Conservation (phyloP, 1,284 basidiomycete genomes). For the Tylopilus sp. region DNA sequence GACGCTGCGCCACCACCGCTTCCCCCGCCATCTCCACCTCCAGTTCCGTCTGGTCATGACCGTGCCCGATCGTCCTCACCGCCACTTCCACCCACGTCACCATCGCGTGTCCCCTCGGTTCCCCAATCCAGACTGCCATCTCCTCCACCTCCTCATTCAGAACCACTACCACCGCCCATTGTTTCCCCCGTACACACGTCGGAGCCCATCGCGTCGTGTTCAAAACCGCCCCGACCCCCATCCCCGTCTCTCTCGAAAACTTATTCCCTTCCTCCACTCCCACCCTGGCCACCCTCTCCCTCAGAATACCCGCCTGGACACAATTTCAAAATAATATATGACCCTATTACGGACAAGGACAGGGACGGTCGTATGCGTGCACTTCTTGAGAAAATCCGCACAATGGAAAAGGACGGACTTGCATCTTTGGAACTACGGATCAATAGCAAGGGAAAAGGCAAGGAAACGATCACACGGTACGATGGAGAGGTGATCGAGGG, state of each 20-base stretch:
- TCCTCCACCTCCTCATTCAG: conserved; percentile 24
- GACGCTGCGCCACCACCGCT: conserved; percentile 14
- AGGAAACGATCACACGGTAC: conserved; percentile 52
- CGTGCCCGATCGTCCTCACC: conserved; percentile 25
- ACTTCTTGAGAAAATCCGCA: conserved; percentile 51
- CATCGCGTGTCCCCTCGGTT: conserved; percentile 3
- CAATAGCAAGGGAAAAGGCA: conserved; percentile 58
- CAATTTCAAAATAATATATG: conserved; percentile 59
- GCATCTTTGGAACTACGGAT: conserved; percentile 40
- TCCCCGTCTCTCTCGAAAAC: conserved; percentile 22
- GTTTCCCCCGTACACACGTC: conserved; percentile 22
- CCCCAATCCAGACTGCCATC: conserved; percentile 18
- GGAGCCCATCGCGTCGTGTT: conserved; percentile 30
- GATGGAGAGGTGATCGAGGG: conserved; percentile 53
- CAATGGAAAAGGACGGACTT: conserved; percentile 33
- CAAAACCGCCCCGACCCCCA: conserved; percentile 17
- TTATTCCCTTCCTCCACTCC: conserved; percentile 39
- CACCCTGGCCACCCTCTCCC: conserved; percentile 44
- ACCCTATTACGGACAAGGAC: conserved; percentile 51
- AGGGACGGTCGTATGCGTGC: conserved; percentile 42
- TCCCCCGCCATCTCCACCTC: conserved; percentile 15
- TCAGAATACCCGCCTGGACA: conserved; percentile 44
- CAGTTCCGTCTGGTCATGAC: conserved; percentile 12
- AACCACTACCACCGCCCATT: conserved; percentile 18
- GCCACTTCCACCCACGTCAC: conserved; percentile 28